Evolutionary conservation across 2,329 filamentous ascomycete genomes (phyloP), one percentile per base, ranked within the genome.

Genomic region (Aspergillus japonicus): DNA sequence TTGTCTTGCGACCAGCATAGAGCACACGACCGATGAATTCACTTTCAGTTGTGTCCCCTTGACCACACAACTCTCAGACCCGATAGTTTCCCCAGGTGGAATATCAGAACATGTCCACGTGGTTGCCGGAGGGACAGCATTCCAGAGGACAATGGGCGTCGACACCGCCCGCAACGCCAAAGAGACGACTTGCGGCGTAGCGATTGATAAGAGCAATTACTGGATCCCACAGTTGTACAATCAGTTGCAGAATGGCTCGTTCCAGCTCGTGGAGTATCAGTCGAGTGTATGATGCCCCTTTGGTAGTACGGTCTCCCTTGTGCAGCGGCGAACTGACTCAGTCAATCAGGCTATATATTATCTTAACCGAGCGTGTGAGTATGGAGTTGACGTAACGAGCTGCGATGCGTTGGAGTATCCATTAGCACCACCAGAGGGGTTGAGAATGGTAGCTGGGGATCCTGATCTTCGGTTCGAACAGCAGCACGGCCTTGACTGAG

Each of bases 151-250:
- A 53, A 86, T 88, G 71, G 85, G 81, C 47, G 88, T 85, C 66
- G 79, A 85, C 60, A 80, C 84, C 48, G 81, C 90, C 35, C 75
- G 76, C 24, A 66, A 62, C 33, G 62, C 63, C 12, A 51, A 53
- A 16, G 61, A 52, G 3, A 69, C 67, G 31, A 90, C 87, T 44
- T 89, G 90, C 73, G 82, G 83, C 62, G 81, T 90, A 72, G 85
- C 82, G 69, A 85, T 85, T 56, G 89, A 92, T 76, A 81, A 85
- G 72, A 89, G 85, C 66, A 89, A 89, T 75, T 93, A 94, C 80
- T 93, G 90, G 90, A 86, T 88, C 62, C 90, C 90, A 1, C 81
- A 81, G 42, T 77, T 93, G 5, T 93, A 88, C 76, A 91, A 89
- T 68, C 50, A 29, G 7, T 57, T 49, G 11, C 19, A 26, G 5